Base-by-base conservation (phyloP, 257 asterid genomes). In the Apocynum venetum region DNA sequence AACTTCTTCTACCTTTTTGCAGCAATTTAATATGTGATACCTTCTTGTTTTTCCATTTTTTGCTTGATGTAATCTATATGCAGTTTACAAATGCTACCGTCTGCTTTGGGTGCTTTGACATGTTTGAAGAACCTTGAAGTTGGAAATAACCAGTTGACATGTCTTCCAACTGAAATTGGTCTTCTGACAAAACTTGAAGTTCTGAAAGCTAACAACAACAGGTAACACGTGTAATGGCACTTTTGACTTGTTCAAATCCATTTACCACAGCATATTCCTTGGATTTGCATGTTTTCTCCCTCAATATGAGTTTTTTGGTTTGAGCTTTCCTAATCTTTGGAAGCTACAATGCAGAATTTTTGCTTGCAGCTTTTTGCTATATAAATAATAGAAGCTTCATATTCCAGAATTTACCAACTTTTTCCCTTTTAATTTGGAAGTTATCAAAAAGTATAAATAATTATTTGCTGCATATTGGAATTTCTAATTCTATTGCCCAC, bases 151-250 rank as follows among this genome's bases (percentile, higher is more conserved):
- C 80, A 87, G 80, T 82, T 95, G 86, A 89, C 80, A 51, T 75
- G 83, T 78, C 83, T 95, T 83, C 97, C 98, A 56, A 48, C 85
- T 78, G 99, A 93, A 86, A 88, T 95, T 59, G 92, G 97, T 77
- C 81, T 77, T 70, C 83, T 95, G 78, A 85, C 84, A 4, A 82
- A 82, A 77, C 99, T 93, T 76, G 87, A 95, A 89, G 83, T 89
- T 77, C 69, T 95, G 84, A 93, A 87, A 82, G 90, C 86, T 79
- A 89, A 87, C 81, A 93, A 87, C 84, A 95, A 95, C 88, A 91
- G 98, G 99, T 95, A 83, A 59, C 49, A 69, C 71, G 52, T 60
- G 74, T 69, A 68, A 56, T 51, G 49, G 40, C 35, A 41, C 57
- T 44, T 64, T 3, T 52, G 44, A 38, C 15, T 4, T 61, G 12